Base-by-base conservation (phyloP, 1,284 basidiomycete species). In the Acaromyces ingoldii region DNA sequence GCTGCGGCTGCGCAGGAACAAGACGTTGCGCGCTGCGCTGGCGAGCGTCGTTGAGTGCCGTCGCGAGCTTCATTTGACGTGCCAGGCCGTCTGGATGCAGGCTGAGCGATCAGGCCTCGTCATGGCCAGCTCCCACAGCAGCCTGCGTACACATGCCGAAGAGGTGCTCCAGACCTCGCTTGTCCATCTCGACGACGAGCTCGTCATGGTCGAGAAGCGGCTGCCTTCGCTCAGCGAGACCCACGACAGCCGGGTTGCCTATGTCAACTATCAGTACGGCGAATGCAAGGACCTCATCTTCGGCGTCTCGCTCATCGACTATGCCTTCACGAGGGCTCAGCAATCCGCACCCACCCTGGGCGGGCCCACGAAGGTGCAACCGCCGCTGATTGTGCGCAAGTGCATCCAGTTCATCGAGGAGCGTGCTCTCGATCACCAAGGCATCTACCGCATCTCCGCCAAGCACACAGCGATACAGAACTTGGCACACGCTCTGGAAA, bases 231-330 rank as follows among this genome's bases (percentile, higher is more conserved):
- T 75, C 25, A 62, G 66, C 26, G 51, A 57, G 3, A 77, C 83
- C 22, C 81, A 89, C 41, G 64, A 70, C 36, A 81, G 79, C 50
- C 84, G 91, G 57, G 83, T 83, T 2, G 82, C 87, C 3, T 82
- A 85, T 61, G 81, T 81, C 61, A 88, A 91, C 72, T 80, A 83
- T 53, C 76, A 82, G 63, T 87, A 95, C 36, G 95, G 93, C 21
- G 85, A 86, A 71, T 97, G 63, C 48, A 65, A 82, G 48, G 78
- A 78, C 70, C 79, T 98, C 30, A 87, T 97, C 42, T 97, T 97
- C 73, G 93, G 93, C 22, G 86, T 96, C 58, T 85, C 84, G 59
- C 78, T 99, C 49, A 85, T 86, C 48, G 92, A 97, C 75, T 97
- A 98, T 73, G 89, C 91, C 10, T 90, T 87, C 28, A 83, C 87